Evolutionary conservation across 345 rosid genomes (phyloP), one percentile per base, ranked within the genome.

Genomic region (Adansonia digitata): DNA sequence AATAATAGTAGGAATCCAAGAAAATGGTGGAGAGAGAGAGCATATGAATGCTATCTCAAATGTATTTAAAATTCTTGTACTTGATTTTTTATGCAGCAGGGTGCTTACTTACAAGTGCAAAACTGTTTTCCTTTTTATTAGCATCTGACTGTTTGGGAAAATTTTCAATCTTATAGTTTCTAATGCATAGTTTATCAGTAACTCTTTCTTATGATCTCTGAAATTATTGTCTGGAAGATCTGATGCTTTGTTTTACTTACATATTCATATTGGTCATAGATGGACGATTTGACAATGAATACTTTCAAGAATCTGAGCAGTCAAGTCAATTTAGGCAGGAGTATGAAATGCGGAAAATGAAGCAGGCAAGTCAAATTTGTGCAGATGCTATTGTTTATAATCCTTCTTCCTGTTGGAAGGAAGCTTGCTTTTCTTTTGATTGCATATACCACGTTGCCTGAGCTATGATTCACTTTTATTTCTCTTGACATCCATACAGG

Each of bases 271-370:
- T 49, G 48, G 8, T 74, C 49, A 64, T 71, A 93, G 98, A 84
- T 84, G 97, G 98, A 57, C 82, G 78, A 57, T 92, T 93, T 79
- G 94, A 93, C 80, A 80, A 83, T 83, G 97, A 93, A 73, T 96
- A 93, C 83, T 93, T 93, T 76, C 94, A 93, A 88, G 87, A 88
- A 80, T 77, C 87, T 74, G 87, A 92, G 72, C 83, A 84, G 77
- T 93, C 97, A 2, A 90, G 86, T 78, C 88, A 88, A 63, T 93
- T 92, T 79, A 86, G 84, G 86, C 97, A 93, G 81, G 99, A 93
- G 83, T 89, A 82, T 86, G 99, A 96, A 85, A 96, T 93, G 97
- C 94, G 97, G 51, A 92, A 72, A 84, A 85, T 86, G 61, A 92
- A 86, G 75, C 97, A 96, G 98, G 98, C 80, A 84, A 83, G 89